Base-by-base conservation (phyloP, 345 rosid species). In the Kandelia obovata region DNA sequence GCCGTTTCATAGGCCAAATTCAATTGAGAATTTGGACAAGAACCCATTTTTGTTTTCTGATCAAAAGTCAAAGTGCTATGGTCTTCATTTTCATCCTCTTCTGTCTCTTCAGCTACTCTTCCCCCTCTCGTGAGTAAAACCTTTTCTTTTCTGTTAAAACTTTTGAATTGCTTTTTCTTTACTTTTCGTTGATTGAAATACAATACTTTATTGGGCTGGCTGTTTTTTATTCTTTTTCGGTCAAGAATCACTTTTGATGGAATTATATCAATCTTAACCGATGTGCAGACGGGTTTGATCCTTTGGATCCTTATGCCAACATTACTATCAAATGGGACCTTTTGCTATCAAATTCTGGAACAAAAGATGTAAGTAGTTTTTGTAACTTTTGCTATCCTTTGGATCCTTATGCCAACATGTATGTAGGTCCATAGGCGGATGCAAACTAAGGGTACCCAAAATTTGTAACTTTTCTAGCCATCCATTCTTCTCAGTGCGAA, bases 251-350 rank as follows among this genome's bases (percentile, higher is more conserved):
- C 26, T 43, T 6, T 31, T 10, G 26, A 62, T 23, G 3, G 21
- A 39, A 62, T 25, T 23, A 23, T 51, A 68, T 58, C 53, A 64
- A 63, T 74, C 53, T 57, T 43, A 1, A 21, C 20, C 63, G 59
- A 32, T 46, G 32, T 82, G 78, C 87, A 93, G 98, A 82, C 84
- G 96, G 87, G 62, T 91, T 71, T 82, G 98, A 93, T 83, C 84
- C 96, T 7, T 39, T 91, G 80, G 98, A 93, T 91, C 96, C 98
- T 27, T 25, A 58, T 30, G 97, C 84, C 51, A 85, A 84, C 66
- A 73, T 93, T 43, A 88, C 88, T 7, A 83, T 93, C 71, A 91
- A 82, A 85, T 91, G 97, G 98, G 97, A 93, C 77, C 85, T 93
- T 28, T 39, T 86, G 72, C 81, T 69, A 58, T 77, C 81, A 4